phyloP scores from a whole-genome alignment of 2,329 filamentous ascomycete genomes.

The Berkeleyomyces rouxiae region DNA sequence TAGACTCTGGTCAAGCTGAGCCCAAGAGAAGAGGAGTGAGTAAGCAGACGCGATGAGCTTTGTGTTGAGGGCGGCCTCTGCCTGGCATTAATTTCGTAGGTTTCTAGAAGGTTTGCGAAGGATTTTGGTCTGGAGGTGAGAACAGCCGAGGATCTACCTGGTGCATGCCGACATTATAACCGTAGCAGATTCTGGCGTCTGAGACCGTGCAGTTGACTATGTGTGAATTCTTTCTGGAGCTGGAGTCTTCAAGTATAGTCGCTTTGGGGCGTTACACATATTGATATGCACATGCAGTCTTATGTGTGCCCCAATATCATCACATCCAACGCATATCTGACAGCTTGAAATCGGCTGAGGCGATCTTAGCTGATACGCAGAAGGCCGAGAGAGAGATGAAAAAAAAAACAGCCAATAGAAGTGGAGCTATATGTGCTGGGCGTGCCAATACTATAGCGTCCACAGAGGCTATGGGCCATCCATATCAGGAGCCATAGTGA shows the following conservation, averaged over 20 bases:
- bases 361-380: neutral
- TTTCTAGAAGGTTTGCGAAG: slow-evolving; percentile 2
- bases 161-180: neutral
- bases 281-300: neutral
- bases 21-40: no score
- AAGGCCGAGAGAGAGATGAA: neutral
- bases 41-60: neutral
- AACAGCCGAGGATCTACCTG: neutral
- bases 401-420: neutral
- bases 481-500: neutral
- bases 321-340: neutral
- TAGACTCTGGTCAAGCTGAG: no score
- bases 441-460: neutral
- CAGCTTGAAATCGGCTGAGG: neutral
- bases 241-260: no score
- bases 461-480: neutral
- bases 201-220: no score
- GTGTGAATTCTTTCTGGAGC: no score
- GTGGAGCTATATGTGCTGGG: neutral
- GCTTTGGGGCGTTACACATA: neutral
- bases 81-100: neutral
- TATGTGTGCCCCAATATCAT: neutral
- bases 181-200: no score
- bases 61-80: neutral
- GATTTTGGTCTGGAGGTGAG: neutral